Evolutionary conservation across 371 early-diverging fungal genomes (phyloP).

Genomic region (Rhizopus arrhizus): DNA sequence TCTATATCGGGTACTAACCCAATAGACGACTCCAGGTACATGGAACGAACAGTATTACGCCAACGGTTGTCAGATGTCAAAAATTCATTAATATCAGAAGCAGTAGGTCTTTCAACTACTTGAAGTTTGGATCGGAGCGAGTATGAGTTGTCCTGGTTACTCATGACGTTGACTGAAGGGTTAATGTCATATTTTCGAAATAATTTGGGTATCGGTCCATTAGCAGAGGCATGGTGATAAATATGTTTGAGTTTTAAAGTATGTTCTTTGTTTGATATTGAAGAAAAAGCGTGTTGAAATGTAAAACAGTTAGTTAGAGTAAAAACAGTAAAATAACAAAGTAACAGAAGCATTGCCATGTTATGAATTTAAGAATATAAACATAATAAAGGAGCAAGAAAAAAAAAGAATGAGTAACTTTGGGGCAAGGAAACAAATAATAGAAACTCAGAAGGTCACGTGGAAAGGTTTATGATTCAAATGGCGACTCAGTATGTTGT

Average conservation of each 20-base stretch:
- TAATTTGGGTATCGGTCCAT: slow-evolving; percentile 45
- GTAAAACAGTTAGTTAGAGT: neutral
- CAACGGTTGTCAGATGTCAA: neutral
- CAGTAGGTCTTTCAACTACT: slow-evolving; percentile 7
- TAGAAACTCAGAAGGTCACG: neutral
- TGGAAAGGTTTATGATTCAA: no score
- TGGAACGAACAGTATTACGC: neutral
- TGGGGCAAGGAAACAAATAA: neutral
- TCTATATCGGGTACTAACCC: slow-evolving; percentile 66
- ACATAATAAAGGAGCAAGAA: neutral
- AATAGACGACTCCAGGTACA: slow-evolving; percentile 25
- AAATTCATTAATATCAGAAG: slow-evolving; percentile 9
- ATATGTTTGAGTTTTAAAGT: slow-evolving; percentile 34
- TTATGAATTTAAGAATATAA: neutral
- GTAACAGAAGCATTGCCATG: neutral
- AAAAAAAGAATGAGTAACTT: neutral
- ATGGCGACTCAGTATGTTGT: neutral
- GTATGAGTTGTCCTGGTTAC: neutral
- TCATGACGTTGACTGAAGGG: neutral
- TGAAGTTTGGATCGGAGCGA: slow-evolving; percentile 3
- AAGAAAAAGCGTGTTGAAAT: neutral
- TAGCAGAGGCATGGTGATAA: slow-evolving; percentile 43
- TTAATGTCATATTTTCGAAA: slow-evolving; percentile 48
- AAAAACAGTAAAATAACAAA: neutral
- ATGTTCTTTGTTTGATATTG: neutral